Base-by-base conservation (phyloP, 2,329 filamentous ascomycete genomes). In the Hypoxylon sp. region DNA sequence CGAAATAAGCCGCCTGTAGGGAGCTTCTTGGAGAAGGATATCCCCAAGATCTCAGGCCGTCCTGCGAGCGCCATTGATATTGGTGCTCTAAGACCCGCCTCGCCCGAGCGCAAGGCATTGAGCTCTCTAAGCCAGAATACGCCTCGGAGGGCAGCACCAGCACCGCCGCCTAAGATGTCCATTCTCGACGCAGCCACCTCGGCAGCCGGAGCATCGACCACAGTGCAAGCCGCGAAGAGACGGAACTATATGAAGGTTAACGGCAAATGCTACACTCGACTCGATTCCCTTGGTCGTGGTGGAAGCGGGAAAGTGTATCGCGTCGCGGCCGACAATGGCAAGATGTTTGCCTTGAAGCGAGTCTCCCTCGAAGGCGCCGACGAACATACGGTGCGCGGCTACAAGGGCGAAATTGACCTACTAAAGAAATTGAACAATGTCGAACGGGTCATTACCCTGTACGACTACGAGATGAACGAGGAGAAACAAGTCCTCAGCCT, bases 321-420 rank as follows among this genome's bases (percentile, higher is more conserved):
- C 41, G 95, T 99, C 27, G 96, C 96, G 80, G 94, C 95, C 0
- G 95, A 99, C 74, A 98, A 97, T 70, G 93, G 92, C 70, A 96
- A 93, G 73, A 91, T 97, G 75, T 93, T 97, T 75, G 95, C 95
- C 0, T 77, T 99, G 65, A 99, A 99, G 77, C 84, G 92, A 45
- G 95, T 99, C 20, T 91, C 94, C 48, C 81, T 98, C 6, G 92
- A 96, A 70, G 90, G 94, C 68, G 90, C 92, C 23, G 94, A 99
- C 70, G 91, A 95, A 65, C 80, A 82, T 20, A 91, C 91, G 0
- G 86, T 99, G 48, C 84, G 85, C 55, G 94, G 94, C 1, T 98
- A 91, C 79, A 95, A 96, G 73, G 94, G 94, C 51, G 95, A 99
- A 74, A 99, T 99, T 56, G 93, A 97, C 67, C 80, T 99, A 11